These are phyloP conservation scores for Fragaria ananassa DNA, from an alignment of 306 rosid species.

Conservation along the genomic window DNA sequence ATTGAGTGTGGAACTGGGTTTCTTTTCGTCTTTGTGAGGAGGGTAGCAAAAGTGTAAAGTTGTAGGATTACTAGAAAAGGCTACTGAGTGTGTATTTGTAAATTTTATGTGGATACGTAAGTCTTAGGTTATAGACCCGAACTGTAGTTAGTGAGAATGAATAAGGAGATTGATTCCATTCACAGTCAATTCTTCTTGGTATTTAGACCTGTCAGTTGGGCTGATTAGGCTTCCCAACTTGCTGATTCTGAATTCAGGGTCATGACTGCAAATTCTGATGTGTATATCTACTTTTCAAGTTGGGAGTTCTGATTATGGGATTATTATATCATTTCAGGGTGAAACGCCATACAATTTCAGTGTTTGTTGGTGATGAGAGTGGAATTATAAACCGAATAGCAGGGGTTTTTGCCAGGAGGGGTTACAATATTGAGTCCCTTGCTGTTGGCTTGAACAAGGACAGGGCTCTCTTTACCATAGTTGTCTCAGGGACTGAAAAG, in stretches of 20 bases:
- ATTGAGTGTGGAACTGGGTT: not conserved
- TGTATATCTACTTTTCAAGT: not conserved
- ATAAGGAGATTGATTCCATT: slow-evolving; percentile 4
- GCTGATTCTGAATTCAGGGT: not conserved
- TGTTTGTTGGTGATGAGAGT: slow-evolving; percentile 68
- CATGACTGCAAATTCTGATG: not conserved
- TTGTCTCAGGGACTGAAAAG: slow-evolving; percentile 52
- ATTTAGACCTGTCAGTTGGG: not conserved
- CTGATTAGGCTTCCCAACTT: not conserved
- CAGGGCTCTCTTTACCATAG: slow-evolving; percentile 62
- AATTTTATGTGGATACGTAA: not conserved
- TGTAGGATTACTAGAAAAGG: not conserved
- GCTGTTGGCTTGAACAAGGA: slow-evolving; percentile 64
- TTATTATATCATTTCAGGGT: slow-evolving; percentile 37
- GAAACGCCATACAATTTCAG: slow-evolving; percentile 54
- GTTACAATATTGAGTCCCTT: slow-evolving; percentile 63
- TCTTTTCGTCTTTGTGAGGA: not conserved
- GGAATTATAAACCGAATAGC: slow-evolving; percentile 68
- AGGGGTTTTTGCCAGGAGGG: slow-evolving; percentile 62
- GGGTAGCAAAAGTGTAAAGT: not conserved
- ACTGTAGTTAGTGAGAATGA: not conserved
- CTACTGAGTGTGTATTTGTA: not conserved
- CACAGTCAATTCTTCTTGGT: not conserved
- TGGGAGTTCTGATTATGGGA: not conserved
- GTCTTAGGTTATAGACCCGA: not conserved